Evolutionary conservation across 2,329 filamentous ascomycete genomes (phyloP), one percentile per base, ranked within the genome.

Genomic region (Pseudocercospora macadamiae): DNA sequence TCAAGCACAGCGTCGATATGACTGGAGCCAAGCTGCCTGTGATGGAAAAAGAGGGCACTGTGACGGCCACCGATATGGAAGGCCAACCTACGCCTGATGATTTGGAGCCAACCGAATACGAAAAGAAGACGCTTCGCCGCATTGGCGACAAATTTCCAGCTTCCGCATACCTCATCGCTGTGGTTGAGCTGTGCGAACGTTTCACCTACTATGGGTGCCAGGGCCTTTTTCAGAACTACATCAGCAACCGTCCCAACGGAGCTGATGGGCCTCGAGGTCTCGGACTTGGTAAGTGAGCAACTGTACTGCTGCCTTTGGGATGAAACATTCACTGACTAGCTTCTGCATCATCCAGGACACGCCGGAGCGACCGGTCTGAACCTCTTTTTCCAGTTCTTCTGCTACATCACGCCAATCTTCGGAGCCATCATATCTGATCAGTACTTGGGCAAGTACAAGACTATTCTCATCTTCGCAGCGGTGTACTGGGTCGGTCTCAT

Each of bases 371-470:
- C 77, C 0, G 75, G 73, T 1, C 67, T 79, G 37, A 78, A 75
- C n/a, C 75, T 76, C 19, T 77, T 79, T 62, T 80, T 80, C 67
- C 77, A 80, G 48, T 79, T 77, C 62, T 80, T 77, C 74, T 79
- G 76, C 65, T 81, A 80, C 60, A 64, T 80, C 2, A 80, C 77
- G 2, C 79, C 79, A 0, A 75, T 80, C 3, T 30, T 79, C 0
- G 73, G 72, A 23, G 82, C 82, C 8, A 71, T 82, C 36, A 75
- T 82, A 5, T 87, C 89, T 9, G 89, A 92, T 75, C 82, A 86
- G 64, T 87, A 86, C 69, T 81, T 84, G 70, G 88, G 88, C 30
- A 86, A 87, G 60, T 91, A 86, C 76, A 81, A 83, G 65, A 90
- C 88, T 21, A 90, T 91, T 66, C 80, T 87, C 72, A 83, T 83